phyloP scores from a whole-genome alignment of 164 flowering plant species.

The Stephania cephalantha region DNA sequence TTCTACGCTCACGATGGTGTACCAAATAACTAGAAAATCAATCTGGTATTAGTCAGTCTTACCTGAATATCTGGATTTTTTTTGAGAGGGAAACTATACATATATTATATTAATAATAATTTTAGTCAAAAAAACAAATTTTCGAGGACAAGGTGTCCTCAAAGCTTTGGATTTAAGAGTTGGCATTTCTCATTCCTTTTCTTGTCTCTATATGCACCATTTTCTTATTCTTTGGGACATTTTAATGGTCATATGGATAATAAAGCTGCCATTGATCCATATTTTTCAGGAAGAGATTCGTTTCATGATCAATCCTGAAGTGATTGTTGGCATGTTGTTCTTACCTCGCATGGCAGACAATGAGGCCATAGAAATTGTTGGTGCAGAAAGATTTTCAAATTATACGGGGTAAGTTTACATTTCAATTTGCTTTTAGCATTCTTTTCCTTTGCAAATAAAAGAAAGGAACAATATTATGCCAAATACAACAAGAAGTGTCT shows the following conservation, averaged over 20 bases:
- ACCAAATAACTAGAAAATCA: neutral
- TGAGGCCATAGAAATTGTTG: conserved; percentile 91
- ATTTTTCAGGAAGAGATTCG: conserved; percentile 74
- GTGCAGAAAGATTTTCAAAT: conserved; percentile 77
- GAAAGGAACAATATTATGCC: neutral
- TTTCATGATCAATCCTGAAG: conserved; percentile 94
- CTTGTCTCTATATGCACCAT: neutral
- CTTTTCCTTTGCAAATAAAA: neutral
- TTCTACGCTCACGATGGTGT: neutral
- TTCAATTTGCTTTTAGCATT: neutral
- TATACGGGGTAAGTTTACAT: conserved; percentile 55
- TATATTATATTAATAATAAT: no score
- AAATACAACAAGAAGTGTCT: neutral
- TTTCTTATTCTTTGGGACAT: neutral
- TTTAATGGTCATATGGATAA: no score
- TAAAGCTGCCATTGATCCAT: neutral
- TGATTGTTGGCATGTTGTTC: conserved; percentile 86
- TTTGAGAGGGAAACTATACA: no score
- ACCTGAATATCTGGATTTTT: no score
- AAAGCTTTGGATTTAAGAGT: neutral
- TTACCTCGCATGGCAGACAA: conserved; percentile 77
- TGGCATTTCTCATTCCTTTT: neutral
- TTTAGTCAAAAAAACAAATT: no score
- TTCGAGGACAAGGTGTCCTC: no score
- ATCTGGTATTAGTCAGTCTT: no score